Percentiles rank a stretch among this genome's conserved stretches.
Conservation (phyloP, 2,329 filamentous ascomycete genomes). For the Bipolaris zeicola region DNA sequence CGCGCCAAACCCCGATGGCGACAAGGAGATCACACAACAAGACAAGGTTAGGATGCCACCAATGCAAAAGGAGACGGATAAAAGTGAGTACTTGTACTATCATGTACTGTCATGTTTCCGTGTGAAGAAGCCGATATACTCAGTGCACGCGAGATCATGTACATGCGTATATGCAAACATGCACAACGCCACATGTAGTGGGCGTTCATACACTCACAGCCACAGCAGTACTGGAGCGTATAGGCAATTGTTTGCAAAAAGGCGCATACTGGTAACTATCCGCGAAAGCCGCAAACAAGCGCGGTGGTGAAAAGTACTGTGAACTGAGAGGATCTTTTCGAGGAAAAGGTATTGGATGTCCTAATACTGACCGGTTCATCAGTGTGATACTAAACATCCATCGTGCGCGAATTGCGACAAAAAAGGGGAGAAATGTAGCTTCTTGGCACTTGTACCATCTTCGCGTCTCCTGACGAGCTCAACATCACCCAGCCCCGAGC, state of each 20-base stretch:
- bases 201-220: not conserved
- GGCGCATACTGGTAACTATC: not conserved
- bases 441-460: constrained; percentile 40
- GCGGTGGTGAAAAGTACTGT: not conserved
- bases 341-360: not conserved
- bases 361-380: constrained; percentile 17
- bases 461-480: constrained; percentile 31
- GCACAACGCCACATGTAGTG: not conserved
- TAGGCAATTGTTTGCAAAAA: not conserved
- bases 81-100: constrained; percentile 32
- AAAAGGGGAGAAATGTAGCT: constrained; percentile 40
- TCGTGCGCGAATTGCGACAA: constrained; percentile 43
- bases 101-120: not conserved
- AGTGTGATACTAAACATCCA: constrained; percentile 45
- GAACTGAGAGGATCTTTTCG: constrained; percentile 34
- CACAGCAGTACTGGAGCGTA: not conserved
- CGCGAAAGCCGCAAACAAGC: not conserved
- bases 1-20: constrained; percentile 24
- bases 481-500: constrained; percentile 14
- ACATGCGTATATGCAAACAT: not conserved
- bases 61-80: constrained; percentile 45
- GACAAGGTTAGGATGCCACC: constrained; percentile 42
- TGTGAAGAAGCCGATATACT: not conserved
- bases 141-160: not conserved
- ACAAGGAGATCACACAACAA: constrained; percentile 45